Conservation (phyloP, 345 rosid species). For the sweet orange (Citrus sinensis) region DVS_A1.0 CM039166.1:18256001-18256500, state of each 20-base stretch:
- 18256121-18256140: slow-evolving; percentile 50
- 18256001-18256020: slow-evolving; percentile 64
- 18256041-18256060: background rate
- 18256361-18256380: background rate
- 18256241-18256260: background rate
- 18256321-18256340: background rate
- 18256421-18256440: background rate
- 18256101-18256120: slow-evolving; percentile 55
- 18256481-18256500: slow-evolving; percentile 5
- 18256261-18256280: background rate
- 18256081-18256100: slow-evolving; percentile 2
- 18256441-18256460: background rate
- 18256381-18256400: background rate
- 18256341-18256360: background rate
- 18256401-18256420: background rate
- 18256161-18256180: slow-evolving; percentile 61
- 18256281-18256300: background rate
- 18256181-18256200: slow-evolving; percentile 13
- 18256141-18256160: slow-evolving; percentile 57
- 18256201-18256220: background rate
- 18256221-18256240: background rate
- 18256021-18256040: slow-evolving; percentile 13
- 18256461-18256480: background rate
- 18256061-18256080: slow-evolving; percentile 3
- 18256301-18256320: background rate